A percentile compares a stretch with the other conserved stretches of the same genome.
phyloP scores from a whole-genome alignment of 768 basidiomycete genomes.

The Lactifluus subvellereus region DNA sequence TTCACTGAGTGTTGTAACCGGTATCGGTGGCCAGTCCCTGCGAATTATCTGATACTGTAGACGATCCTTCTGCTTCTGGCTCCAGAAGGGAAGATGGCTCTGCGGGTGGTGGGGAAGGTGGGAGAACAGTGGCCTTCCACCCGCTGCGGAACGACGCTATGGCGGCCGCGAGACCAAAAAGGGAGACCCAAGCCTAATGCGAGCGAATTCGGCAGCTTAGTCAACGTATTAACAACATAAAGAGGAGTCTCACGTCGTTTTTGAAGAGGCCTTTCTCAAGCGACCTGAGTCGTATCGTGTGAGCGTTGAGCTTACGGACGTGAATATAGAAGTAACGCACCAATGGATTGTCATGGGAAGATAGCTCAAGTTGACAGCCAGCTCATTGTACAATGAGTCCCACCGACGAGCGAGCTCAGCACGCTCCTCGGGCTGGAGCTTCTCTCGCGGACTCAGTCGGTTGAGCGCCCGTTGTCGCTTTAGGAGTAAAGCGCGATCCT shows the following conservation, averaged over 20 bases:
- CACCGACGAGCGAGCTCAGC: conserved; percentile 52
- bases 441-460: conserved; percentile 7
- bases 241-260: conserved; percentile 7
- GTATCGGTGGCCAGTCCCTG: not conserved
- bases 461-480: conserved; percentile 49
- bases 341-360: conserved; percentile 84
- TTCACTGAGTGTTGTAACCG: not conserved
- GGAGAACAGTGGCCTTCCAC: conserved; percentile 19
- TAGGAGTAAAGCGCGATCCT: conserved; percentile 57
- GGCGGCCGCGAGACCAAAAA: conserved; percentile 19
- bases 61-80: not conserved
- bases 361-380: conserved; percentile 66
- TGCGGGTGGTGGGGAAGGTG: not conserved
- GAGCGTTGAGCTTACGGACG: not conserved
- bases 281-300: conserved; percentile 6
- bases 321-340: conserved; percentile 35
- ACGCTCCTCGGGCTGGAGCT: conserved; percentile 54
- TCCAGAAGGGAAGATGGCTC: not conserved
- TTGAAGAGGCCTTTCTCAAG: conserved; percentile 22
- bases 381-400: conserved; percentile 65
- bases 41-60: not conserved
- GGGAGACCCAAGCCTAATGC: conserved; percentile 13
- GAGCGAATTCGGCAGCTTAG: not conserved
- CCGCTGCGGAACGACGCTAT: conserved; percentile 22
- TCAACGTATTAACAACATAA: not conserved